phyloP scores from a whole-genome alignment of 441 rosid species.

The Gossypium schwendimanii region DNA sequence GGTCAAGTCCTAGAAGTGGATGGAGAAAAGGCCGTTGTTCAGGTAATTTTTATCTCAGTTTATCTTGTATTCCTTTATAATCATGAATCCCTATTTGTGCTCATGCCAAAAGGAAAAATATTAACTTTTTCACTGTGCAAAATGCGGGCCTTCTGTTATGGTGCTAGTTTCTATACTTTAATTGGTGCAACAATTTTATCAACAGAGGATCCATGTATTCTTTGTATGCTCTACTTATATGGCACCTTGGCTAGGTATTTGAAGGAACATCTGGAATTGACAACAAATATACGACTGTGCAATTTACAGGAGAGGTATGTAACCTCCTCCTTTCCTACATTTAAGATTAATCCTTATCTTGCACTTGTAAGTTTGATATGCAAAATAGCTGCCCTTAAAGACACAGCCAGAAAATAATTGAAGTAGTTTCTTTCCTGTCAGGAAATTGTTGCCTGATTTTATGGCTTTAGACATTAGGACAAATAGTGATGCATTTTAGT shows the following conservation, averaged over 20 bases:
- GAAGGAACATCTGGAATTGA: conserved; percentile 97
- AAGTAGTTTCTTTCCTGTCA: background rate
- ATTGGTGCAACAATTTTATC: background rate
- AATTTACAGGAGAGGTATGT: conserved; percentile 90
- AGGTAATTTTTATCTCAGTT: conserved; percentile 29
- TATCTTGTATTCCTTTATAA: conserved; percentile 5
- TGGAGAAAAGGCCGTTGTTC: conserved; percentile 91
- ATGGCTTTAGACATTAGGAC: background rate
- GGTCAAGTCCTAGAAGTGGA: conserved; percentile 99
- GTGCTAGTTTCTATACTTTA: background rate
- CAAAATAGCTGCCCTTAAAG: background rate
- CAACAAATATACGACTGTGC: conserved; percentile 87
- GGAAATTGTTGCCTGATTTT: background rate
- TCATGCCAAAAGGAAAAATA: background rate
- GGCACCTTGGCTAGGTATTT: conserved; percentile 56
- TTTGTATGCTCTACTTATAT: background rate
- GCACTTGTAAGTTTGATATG: background rate
- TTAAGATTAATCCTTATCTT: background rate
- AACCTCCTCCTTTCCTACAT: background rate
- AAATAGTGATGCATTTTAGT: background rate
- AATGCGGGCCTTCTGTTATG: background rate
- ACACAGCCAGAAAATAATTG: background rate
- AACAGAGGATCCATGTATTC: background rate
- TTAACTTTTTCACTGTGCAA: background rate
- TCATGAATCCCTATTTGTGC: background rate